phyloP scores from a whole-genome alignment of 202 grass and related monocot species.

The Hordeum pubiflorum region DNA sequence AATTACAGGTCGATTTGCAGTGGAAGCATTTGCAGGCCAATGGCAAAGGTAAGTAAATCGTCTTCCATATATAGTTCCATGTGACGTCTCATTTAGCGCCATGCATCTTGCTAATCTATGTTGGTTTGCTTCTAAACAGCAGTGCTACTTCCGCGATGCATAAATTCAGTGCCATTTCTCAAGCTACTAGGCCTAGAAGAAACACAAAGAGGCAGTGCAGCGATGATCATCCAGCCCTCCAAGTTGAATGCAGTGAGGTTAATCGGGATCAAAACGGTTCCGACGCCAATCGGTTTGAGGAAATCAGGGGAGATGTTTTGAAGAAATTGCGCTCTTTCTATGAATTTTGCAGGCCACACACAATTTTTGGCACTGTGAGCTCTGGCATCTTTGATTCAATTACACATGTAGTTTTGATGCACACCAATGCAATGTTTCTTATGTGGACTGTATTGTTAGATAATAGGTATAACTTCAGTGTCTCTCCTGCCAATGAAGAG shows the following conservation, averaged over 20 bases:
- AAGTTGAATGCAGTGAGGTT: slow-evolving; percentile 25
- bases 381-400: neutral
- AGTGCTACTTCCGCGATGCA: neutral
- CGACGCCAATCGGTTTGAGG: neutral
- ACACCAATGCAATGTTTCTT: neutral
- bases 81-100: neutral
- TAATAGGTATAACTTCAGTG: slow-evolving; percentile 67
- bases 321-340: slow-evolving; percentile 48
- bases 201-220: slow-evolving; percentile 1
- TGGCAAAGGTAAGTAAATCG: slow-evolving; percentile 4
- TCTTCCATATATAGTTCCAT: neutral
- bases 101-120: neutral
- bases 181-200: neutral
- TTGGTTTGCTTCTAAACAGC: neutral
- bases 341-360: slow-evolving; percentile 67
- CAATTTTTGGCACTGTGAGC: slow-evolving; percentile 73
- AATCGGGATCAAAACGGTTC: neutral
- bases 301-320: neutral
- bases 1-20: slow-evolving; percentile 2
- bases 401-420: neutral
- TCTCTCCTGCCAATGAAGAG: slow-evolving; percentile 64
- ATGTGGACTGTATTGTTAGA: slow-evolving; percentile 29
- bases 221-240: neutral
- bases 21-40: neutral
- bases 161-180: slow-evolving; percentile 5